Conservation (phyloP, 768 basidiomycete species). For the Trametes coccinea region DNA sequence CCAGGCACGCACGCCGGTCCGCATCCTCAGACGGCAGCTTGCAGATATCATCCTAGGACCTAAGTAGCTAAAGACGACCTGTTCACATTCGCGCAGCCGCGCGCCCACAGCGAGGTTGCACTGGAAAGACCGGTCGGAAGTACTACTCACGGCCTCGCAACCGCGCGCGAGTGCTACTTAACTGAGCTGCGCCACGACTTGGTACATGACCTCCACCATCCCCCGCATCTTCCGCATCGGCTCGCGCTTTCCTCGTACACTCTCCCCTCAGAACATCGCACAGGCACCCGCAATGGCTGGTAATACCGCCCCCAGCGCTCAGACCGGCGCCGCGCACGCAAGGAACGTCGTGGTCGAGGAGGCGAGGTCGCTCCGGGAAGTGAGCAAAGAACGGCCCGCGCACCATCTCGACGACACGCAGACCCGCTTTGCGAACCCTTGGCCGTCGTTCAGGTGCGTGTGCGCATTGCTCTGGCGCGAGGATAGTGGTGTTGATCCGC, state of each 20-base stretch:
- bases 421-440: slow-evolving; percentile 24
- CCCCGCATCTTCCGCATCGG: not conserved
- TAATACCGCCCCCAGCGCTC: not conserved
- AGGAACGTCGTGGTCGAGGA: slow-evolving; percentile 1
- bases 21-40: no score
- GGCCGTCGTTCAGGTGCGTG: slow-evolving; percentile 27
- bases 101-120: not conserved
- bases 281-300: not conserved
- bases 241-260: not conserved
- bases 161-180: not conserved
- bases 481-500: not conserved
- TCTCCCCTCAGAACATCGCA: not conserved
- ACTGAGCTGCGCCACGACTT: not conserved
- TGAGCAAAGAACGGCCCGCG: slow-evolving; percentile 12
- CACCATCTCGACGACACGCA: slow-evolving; percentile 18
- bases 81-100: no score
- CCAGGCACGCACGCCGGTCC: no score
- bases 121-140: not conserved
- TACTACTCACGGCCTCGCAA: not conserved
- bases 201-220: slow-evolving; percentile 1
- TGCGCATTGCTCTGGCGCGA: not conserved
- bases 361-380: slow-evolving; percentile 8
- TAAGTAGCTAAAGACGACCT: no score
- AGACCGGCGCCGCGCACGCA: not conserved
- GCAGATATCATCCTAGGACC: no score